Base-by-base conservation (phyloP, 345 rosid species). In the Boechera divaricarpa region DNA sequence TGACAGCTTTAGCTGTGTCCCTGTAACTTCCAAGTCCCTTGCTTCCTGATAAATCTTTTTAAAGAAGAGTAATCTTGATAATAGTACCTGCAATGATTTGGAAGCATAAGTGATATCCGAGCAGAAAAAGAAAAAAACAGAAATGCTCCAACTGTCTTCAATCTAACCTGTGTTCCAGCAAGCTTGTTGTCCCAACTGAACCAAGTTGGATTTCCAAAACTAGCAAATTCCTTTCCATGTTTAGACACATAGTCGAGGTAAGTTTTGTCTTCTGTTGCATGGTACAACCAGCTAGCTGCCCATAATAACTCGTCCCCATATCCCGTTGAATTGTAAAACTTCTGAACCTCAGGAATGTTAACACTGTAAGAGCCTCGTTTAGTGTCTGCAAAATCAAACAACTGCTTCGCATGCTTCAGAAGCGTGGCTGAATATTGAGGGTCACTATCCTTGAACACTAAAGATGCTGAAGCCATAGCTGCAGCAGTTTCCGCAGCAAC, bases 401-500 rank as follows among this genome's bases (percentile, higher is more conserved):
- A 75, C 70, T 93, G 89, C 80, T 81, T 67, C 4, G 99, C 97
- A 82, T 96, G 99, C 80, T 74, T 82, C 41, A 96, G 79, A 53
- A 96, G 96, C 1, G 87, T 84, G 79, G 86, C 87, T 48, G 99
- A 91, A 76, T 95, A 95, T 6, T 75, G 59, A 1, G 94, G 62
- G 59, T 91, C 80, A 16, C 69, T 75, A 24, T 79, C 83, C 80
- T 91, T 93, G 48, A 96, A 96, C 78, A 96, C 99, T 48, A 96
- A 77, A 75, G 99, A 91, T 1, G 98, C 97, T 0, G 99, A 84
- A 53, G 99, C 98, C 93, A 96, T 82, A 31, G 98, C 99, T 29
- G 98, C 99, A 12, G 99, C 98, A 63, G 97, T 89, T 80, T 96
- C 98, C 18, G 98, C 99, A 55, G 98, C 99, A 84, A 92, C 98